These are phyloP conservation scores for Exophiala calicioides DNA, from an alignment of 2,329 filamentous ascomycete genomes.

Conservation along the genomic window DNA sequence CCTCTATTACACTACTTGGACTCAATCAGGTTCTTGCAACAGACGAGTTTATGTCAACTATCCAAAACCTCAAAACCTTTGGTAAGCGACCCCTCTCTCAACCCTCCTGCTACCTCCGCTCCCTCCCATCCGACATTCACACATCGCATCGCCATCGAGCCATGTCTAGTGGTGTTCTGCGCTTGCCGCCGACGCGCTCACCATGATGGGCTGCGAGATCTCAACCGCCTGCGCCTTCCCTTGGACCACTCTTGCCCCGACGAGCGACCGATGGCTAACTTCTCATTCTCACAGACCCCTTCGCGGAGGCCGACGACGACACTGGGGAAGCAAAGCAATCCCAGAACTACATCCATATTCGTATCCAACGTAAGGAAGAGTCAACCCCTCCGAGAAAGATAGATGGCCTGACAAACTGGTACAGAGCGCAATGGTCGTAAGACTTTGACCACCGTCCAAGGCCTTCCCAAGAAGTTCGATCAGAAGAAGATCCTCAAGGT, in stretches of 20 bases:
- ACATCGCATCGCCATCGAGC: constrained; percentile 1
- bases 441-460: constrained; percentile 99
- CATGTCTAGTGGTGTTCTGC: too few relatives aligned
- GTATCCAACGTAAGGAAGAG: constrained; percentile 85
- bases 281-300: constrained; percentile 74
- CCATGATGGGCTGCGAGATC: neutral
- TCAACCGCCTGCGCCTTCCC: neutral
- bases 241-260: too few relatives aligned
- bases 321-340: constrained; percentile 92
- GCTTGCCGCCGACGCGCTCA: too few relatives aligned
- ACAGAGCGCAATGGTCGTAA: constrained; percentile 99
- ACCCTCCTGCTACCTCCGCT: constrained; percentile 13
- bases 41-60: constrained; percentile 85
- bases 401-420: constrained; percentile 19
- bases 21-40: constrained; percentile 13
- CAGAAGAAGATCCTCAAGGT: constrained; percentile 99
- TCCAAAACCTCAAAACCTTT: constrained; percentile 98
- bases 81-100: constrained; percentile 59
- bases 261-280: constrained; percentile 20
- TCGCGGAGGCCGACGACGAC: constrained; percentile 99
- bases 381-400: neutral
- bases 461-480: constrained; percentile 97
- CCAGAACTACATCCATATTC: constrained; percentile 99
- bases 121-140: neutral
- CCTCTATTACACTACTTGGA: constrained; percentile 1